Base-by-base conservation (phyloP, 306 rosid genomes). In the Geum urbanum region DNA sequence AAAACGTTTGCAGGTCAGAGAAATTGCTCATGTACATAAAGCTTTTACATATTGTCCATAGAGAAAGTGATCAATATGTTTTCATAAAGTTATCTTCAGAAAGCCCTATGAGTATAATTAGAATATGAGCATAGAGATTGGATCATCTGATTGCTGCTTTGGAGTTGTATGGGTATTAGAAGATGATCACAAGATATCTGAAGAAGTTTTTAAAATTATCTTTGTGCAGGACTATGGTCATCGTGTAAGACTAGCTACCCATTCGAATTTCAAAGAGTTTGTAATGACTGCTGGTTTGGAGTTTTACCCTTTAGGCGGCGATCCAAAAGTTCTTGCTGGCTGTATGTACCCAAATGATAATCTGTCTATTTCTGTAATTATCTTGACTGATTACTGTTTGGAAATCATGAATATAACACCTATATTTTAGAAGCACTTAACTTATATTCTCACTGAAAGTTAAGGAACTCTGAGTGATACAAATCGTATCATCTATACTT, bases 241-340 rank as follows among this genome's bases (percentile, higher is more conserved):
- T 81, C 99, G 99, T 54, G 96, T 91, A 74, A 87, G 99, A 81
- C 84, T 95, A 69, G 99, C 99, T 45, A 89, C 96, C 72, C 99
- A 95, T 85, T 89, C 97, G 75, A 95, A 95, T 84, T 95, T 95
- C 67, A 95, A 95, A 83, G 99, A 95, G 79, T 95, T 95, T 89
- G 99, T 95, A 72, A 79, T 91, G 89, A 91, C 99, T 63, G 87
- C 99, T 77, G 99, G 99, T 51, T 80, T 95, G 96, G 99, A 95
- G 83, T 95, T 95, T 82, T 91, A 83, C 77, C 95, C 97, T 39
- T 77, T 91, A 73, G 99, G 97, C 66, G 99, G 99, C 9, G 97
- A 95, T 82, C 99, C 99, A 5, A 95, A 95, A 79, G 82, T 95
- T 69, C 97, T 95, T 77, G 99, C 99, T 65, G 97, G 97, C 53